Base-by-base conservation (phyloP, 2,329 filamentous ascomycete genomes). In the Grosmannia clavigera region DNA sequence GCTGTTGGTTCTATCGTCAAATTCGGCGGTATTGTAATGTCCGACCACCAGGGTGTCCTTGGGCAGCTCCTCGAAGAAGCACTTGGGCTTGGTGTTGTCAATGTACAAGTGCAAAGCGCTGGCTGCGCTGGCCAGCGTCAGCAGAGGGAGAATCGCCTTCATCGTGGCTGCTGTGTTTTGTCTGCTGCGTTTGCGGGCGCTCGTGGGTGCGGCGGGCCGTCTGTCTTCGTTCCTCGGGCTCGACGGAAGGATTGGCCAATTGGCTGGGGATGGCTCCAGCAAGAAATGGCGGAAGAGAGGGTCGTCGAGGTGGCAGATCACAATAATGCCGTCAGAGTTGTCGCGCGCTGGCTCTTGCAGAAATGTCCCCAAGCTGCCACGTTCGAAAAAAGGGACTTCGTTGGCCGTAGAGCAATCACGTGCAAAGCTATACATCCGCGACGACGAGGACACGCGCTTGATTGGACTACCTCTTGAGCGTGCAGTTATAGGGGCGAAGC, bases 1-100 rank as follows among this genome's bases (percentile, higher is more conserved):
- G 58, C 76, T 72, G 66, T 83, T 81, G 61, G 78, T 75, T 66
- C 85, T 76, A 61, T 88, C 82, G 73, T 94, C 86, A 77, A 84
- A 94, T 73, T 95, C 88, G 74, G 94, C 87, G 57, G 90, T 90
- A 60, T 81, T 84, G 79, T 92, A 99, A 75, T 94, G 87, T 67
- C 94, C 94, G 62, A 96, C 92, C 60, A 99, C 92, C 61, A 99
- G 78, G 16, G 94, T 97, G 74, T 96, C 92, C 79, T 97, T 96
- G 66, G 94, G 92, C 62, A 99, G 82, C 75, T 97, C 92, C 78
- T 99, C 94, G 76, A 88, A 95, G 84, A 99, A 99, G 77, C 94
- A 99, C 77, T 95, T 96, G 66, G 90, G 87, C 65, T 83, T 78
- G 57, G 82, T 81, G 69, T 88, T 89, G 72, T 97, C 91, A 73